Conservation (phyloP, 805 yeast species). For the Barnettozyma sucrosica region DNA sequence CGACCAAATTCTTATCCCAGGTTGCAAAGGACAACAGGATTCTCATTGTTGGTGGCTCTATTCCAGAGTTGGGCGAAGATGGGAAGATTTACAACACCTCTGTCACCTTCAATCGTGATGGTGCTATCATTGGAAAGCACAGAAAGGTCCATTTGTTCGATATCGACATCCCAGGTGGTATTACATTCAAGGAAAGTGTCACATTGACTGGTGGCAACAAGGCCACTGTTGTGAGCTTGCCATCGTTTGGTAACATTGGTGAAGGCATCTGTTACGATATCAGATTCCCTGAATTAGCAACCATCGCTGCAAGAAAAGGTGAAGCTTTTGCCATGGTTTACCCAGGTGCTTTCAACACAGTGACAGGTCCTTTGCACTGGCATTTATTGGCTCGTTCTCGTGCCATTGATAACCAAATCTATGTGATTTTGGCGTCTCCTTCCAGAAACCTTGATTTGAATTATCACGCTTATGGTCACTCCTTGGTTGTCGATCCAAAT, state of each 20-base stretch:
- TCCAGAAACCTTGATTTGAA: constrained; percentile 61
- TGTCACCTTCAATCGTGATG: constrained; percentile 65
- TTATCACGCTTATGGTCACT: constrained; percentile 67
- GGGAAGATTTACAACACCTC: constrained; percentile 69
- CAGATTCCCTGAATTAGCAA: constrained; percentile 76
- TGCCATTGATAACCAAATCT: constrained; percentile 72
- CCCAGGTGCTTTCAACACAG: constrained; percentile 85
- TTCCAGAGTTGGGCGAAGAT: constrained; percentile 65
- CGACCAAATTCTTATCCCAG: constrained; percentile 54
- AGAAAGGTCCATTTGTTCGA: constrained; percentile 90
- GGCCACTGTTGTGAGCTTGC: constrained; percentile 52
- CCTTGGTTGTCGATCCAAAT: constrained; percentile 58
- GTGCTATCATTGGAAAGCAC: constrained; percentile 83
- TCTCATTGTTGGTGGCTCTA: constrained; percentile 84
- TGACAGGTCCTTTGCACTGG: constrained; percentile 86
- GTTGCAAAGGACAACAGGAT: constrained; percentile 64
- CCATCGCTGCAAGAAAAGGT: constrained; percentile 55
- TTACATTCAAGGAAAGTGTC: constrained; percentile 80
- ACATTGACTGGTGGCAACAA: constrained; percentile 76
- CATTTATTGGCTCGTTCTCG: constrained; percentile 67
- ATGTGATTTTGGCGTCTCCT: constrained; percentile 80
- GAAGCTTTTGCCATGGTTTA: constrained; percentile 75
- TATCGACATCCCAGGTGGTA: constrained; percentile 88
- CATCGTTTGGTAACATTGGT: constrained; percentile 55
- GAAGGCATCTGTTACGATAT: constrained; percentile 82